phyloP scores from a whole-genome alignment of 75 land plant species.

The Isoetes taiwanensis region DNA sequence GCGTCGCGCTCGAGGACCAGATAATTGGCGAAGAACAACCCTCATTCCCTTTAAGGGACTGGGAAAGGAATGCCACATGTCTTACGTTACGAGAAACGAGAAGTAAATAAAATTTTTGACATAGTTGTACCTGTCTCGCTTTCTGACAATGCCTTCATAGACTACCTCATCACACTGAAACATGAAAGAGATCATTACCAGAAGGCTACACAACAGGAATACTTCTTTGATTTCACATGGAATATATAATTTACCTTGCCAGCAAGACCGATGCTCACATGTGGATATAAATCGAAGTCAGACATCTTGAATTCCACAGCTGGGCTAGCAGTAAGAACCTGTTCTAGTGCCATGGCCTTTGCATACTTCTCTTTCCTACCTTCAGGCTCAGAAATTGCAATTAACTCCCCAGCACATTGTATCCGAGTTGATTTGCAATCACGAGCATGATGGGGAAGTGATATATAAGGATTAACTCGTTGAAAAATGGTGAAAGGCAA shows the following conservation, averaged over 20 bases:
- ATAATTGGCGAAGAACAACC: slow-evolving; percentile 68
- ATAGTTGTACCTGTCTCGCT: slow-evolving; percentile 40
- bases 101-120: background rate
- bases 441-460: too few relatives aligned
- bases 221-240: background rate
- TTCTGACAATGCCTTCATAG: slow-evolving; percentile 61
- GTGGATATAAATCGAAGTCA: slow-evolving; percentile 46
- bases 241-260: slow-evolving; percentile 38
- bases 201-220: background rate
- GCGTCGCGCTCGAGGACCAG: slow-evolving; percentile 57
- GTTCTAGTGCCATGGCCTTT: too few relatives aligned
- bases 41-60: slow-evolving; percentile 53
- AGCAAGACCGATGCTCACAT: slow-evolving; percentile 64
- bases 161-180: slow-evolving; percentile 61
- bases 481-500: too few relatives aligned
- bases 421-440: too few relatives aligned
- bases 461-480: too few relatives aligned
- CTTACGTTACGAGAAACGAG: background rate
- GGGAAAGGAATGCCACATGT: background rate
- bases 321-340: too few relatives aligned
- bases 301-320: slow-evolving; percentile 54
- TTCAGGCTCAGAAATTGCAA: too few relatives aligned
- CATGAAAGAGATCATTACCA: background rate
- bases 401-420: too few relatives aligned
- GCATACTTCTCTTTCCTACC: too few relatives aligned